Base-by-base conservation (phyloP, 495 filamentous ascomycete genomes). In the Tetracladium marchalianum region DNA sequence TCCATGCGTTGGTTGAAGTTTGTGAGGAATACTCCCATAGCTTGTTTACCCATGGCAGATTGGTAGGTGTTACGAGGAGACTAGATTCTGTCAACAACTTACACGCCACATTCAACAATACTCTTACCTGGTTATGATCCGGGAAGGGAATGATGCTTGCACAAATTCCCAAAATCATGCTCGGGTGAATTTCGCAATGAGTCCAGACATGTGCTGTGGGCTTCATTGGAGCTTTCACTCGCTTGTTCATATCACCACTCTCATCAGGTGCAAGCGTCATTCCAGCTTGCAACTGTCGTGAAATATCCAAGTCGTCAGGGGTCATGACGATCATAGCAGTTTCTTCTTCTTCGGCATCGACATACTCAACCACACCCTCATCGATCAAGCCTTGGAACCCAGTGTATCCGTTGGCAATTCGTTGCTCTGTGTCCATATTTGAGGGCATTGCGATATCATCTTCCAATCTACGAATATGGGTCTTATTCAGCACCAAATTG, bases 41-140 rank as follows among this genome's bases (percentile, higher is more conserved):
- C 92, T 73, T 99, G 92, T 69, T 99, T 99, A 68, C 92, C 92
- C 92, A 99, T 99, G 58, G 92, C 92, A 55, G 92, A 95, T 60
- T 99, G 93, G 67, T 97, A 97, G 4, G 92, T 99, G 61, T 97
- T 97, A 81, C 93, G 78, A 50, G 92, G 92, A 47, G 89, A 95
- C 77, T 88, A 50, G 3, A 43, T 22, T 58, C 45, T 55, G 46
- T 36, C 32, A 27, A 15, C 17, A 18, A 39, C 38, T 12, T 22
- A 46, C 24, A 32, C 4, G 5, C 39, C 27, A 51, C 19, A 40
- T 43, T 47, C 18, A 53, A 51, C 22, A 27, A 9, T 19, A 44
- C 34, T 52, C 62, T 53, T 71, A 77, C 76, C 65, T 90, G 92
- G 62, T 99, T 99, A 69, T 99, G 92, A 66, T 99, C 93, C 5